These are phyloP conservation scores for Acacia melanoxylon DNA, from an alignment of 306 rosid genomes.

Conservation along the genomic window DNA sequence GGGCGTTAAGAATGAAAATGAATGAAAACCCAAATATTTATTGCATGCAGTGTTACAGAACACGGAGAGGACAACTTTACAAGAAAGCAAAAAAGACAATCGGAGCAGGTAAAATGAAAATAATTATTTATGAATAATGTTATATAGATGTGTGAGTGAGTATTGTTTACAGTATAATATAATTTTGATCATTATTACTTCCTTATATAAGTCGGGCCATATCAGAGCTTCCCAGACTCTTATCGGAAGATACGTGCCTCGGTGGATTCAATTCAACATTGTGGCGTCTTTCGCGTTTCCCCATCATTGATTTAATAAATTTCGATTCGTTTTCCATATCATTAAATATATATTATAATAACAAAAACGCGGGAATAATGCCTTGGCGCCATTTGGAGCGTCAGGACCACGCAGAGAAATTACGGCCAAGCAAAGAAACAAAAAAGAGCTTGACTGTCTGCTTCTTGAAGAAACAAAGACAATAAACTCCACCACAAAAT, in stretches of 20 bases:
- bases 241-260: slow-evolving; percentile 40
- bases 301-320: slow-evolving; percentile 16
- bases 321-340: slow-evolving; percentile 29
- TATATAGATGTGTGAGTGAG: neutral
- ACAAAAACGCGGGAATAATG: slow-evolving; percentile 32
- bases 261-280: slow-evolving; percentile 40
- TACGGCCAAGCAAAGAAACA: neutral
- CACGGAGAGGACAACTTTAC: slow-evolving; percentile 3
- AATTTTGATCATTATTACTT: neutral
- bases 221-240: slow-evolving; percentile 31
- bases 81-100: slow-evolving; percentile 22
- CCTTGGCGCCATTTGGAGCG: slow-evolving; percentile 32
- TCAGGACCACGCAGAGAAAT: slow-evolving; percentile 32
- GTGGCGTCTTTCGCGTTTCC: slow-evolving; percentile 16
- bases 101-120: slow-evolving; percentile 19
- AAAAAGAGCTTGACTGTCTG: neutral
- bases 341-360: neutral
- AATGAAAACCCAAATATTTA: neutral
- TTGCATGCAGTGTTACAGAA: too few species aligned
- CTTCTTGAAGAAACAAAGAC: slow-evolving; percentile 1
- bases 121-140: neutral
- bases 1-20: too few species aligned
- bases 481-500: neutral
- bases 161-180: neutral
- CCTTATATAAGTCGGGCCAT: slow-evolving; percentile 16